Conservation (phyloP, 352 stramenopile genomes). For the Phytopythium kandeliae region DNA sequence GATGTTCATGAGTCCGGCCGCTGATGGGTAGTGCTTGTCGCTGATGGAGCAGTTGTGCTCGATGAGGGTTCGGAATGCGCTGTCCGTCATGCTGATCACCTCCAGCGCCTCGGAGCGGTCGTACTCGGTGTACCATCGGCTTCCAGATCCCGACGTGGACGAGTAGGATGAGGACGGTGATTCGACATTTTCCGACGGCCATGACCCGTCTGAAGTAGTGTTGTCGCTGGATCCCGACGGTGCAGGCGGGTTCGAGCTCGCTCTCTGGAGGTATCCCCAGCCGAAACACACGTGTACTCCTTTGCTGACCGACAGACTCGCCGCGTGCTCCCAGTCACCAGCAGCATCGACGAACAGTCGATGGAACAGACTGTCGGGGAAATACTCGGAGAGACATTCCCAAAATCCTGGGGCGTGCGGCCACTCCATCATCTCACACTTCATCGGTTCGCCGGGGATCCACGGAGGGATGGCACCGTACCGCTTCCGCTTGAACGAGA, state of each 20-base stretch:
- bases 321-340: not conserved
- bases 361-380: slow-evolving; percentile 20
- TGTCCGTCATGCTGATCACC: slow-evolving; percentile 11
- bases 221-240: no score
- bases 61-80: slow-evolving; percentile 21
- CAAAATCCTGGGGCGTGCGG: no score
- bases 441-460: slow-evolving; percentile 20
- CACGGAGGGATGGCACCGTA: slow-evolving; percentile 29
- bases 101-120: not conserved
- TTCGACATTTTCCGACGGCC: no score
- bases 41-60: slow-evolving; percentile 20
- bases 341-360: slow-evolving; percentile 8
- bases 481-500: slow-evolving; percentile 23
- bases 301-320: not conserved
- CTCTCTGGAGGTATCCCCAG: not conserved
- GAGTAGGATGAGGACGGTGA: no score
- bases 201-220: not conserved
- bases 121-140: not conserved
- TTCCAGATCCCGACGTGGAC: no score
- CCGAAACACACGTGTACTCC: slow-evolving; percentile 2
- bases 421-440: no score
- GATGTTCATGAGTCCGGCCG: slow-evolving; percentile 24
- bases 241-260: not conserved
- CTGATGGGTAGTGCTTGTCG: slow-evolving; percentile 10
- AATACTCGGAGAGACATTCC: slow-evolving; percentile 19